A percentile compares a stretch with the other conserved stretches of the same genome.
These are phyloP conservation scores for Schwanniomyces polymorphus DNA, from an alignment of 805 yeast genomes.

Conservation along the genomic window DNA sequence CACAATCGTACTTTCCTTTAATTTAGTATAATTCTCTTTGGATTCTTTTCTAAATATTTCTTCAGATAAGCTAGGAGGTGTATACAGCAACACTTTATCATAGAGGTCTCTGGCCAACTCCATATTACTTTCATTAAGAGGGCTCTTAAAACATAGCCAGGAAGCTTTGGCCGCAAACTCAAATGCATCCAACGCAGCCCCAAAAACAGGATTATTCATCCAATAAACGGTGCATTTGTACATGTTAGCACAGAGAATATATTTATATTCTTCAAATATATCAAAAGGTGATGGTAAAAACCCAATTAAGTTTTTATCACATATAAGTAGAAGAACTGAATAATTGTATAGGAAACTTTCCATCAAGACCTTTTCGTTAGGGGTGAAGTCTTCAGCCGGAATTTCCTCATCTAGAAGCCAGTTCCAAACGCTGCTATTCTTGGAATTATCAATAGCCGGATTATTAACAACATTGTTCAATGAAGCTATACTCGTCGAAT, in stretches of 20 bases:
- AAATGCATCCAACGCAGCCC: slow-evolving; percentile 4
- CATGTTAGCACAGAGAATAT: background rate
- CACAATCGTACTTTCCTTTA: slow-evolving; percentile 1
- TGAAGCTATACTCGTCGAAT: background rate
- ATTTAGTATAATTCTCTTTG: background rate
- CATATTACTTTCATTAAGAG: background rate
- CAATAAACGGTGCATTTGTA: slow-evolving; percentile 1
- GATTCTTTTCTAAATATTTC: background rate
- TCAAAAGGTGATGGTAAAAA: slow-evolving; percentile 5
- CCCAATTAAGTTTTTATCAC: background rate
- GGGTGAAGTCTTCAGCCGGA: background rate
- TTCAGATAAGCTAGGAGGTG: background rate
- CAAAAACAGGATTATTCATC: slow-evolving; percentile 6
- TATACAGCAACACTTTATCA: background rate
- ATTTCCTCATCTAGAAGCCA: background rate
- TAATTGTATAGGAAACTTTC: slow-evolving; percentile 3
- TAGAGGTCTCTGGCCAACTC: background rate
- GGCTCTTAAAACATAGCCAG: slow-evolving; percentile 4
- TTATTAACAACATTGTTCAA: background rate
- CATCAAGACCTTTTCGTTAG: slow-evolving; percentile 1
- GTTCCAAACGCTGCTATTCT: background rate
- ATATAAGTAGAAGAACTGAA: slow-evolving; percentile 2
- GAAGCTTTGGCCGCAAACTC: slow-evolving; percentile 6
- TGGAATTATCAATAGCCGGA: too few species aligned
- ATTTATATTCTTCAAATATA: slow-evolving; percentile 2